These are phyloP conservation scores for Chytriomyces sp. DNA, from an alignment of 192 early-diverging fungal species.

Conservation along the genomic window DNA sequence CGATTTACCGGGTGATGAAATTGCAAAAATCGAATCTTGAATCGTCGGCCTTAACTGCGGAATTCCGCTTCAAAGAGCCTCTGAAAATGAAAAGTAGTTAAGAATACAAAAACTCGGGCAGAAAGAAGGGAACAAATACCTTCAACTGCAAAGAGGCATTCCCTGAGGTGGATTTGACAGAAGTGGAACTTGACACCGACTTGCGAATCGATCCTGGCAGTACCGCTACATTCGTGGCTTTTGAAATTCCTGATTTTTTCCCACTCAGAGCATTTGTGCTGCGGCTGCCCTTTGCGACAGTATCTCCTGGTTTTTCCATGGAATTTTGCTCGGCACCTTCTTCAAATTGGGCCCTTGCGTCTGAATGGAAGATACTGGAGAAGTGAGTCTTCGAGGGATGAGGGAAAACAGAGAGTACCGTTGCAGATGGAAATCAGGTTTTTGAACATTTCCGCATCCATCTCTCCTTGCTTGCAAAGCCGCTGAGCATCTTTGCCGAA, in stretches of 20 bases:
- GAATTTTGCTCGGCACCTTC: neutral
- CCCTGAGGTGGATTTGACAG: too few species aligned
- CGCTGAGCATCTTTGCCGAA: conserved; percentile 10
- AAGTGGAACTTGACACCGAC: too few species aligned
- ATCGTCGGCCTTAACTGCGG: too few species aligned
- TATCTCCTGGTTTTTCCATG: neutral
- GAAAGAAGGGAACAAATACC: too few species aligned
- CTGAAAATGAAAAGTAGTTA: too few species aligned
- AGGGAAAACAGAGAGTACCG: neutral
- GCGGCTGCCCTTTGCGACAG: neutral
- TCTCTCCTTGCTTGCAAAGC: conserved; percentile 11
- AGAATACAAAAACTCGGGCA: too few species aligned
- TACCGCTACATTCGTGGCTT: neutral
- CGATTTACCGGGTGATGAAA: too few species aligned
- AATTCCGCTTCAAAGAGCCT: too few species aligned
- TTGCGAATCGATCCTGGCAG: neutral
- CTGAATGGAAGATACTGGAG: neutral
- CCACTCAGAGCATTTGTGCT: too few species aligned
- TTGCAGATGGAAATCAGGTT: neutral
- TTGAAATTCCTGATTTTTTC: neutral
- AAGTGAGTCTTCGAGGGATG: neutral
- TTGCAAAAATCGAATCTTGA: too few species aligned
- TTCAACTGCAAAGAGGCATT: too few species aligned
- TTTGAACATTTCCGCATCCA: neutral
- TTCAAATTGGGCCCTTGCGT: neutral